phyloP scores from a whole-genome alignment of 2,329 filamentous ascomycete species.

The Fusarium pininemorale region DNA sequence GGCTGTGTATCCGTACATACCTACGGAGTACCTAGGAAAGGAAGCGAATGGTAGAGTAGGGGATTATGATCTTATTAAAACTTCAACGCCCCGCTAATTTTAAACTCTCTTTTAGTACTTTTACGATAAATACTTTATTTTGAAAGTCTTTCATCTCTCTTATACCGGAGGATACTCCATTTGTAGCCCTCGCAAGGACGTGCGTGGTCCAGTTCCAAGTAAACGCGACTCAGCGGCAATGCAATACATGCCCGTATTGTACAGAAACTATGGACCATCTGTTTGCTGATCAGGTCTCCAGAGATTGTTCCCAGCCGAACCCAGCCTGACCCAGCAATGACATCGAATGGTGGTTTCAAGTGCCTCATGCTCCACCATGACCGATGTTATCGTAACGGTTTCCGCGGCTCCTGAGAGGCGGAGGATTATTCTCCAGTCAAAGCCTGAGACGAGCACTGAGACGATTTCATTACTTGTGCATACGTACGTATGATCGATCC shows the following conservation, averaged over 20 bases:
- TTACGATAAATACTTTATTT: not conserved
- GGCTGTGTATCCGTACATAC: not conserved
- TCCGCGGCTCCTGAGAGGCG: constrained; percentile 21
- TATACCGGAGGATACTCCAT: not conserved
- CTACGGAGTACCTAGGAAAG: not conserved
- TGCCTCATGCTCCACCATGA: constrained; percentile 31
- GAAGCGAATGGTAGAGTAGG: not conserved
- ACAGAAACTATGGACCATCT: not conserved
- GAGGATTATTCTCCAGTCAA: constrained; percentile 19
- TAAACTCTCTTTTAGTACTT: not conserved
- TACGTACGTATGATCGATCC: constrained; percentile 5
- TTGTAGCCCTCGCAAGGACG: not conserved
- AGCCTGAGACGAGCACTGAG: constrained; percentile 30
- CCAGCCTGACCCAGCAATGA: constrained; percentile 5
- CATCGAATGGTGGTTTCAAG: constrained; percentile 41
- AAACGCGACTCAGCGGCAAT: not conserved
- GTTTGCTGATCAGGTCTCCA: constrained; percentile 13
- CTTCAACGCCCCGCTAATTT: not conserved
- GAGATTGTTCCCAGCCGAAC: constrained; percentile 5
- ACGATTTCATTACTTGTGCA: constrained; percentile 14
- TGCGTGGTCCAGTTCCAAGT: not conserved
- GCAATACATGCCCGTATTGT: not conserved
- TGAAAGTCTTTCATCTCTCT: not conserved
- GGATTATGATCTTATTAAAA: not conserved
- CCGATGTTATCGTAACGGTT: constrained; percentile 27